Base-by-base conservation (phyloP, 2,329 filamentous ascomycete genomes). In the Rasamsonia emersonii region DNA sequence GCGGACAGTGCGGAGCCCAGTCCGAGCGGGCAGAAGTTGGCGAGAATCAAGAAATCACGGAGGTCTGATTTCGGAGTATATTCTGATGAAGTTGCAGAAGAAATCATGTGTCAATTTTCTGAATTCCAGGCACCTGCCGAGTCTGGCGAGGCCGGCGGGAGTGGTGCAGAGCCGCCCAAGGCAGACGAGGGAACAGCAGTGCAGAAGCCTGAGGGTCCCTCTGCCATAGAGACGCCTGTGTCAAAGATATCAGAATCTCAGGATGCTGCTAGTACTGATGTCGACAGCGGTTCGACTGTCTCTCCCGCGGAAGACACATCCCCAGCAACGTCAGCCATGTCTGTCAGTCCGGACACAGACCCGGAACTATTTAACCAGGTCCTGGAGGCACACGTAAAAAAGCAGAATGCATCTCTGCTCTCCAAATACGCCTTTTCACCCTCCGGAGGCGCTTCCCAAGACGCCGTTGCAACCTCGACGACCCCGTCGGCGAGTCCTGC, bases 81-180 rank as follows among this genome's bases (percentile, higher is more conserved):
- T 44, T 73, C 69, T 1, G 70, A 74, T 43, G 68, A 71, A 40
- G 58, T 64, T 4, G 56, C 68, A 16, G 66, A 71, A 38, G 64
- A 68, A 18, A 64, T 64, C 5, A 66, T 71, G 56, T 50, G 62
- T 3, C 58, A 54, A 32, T 49, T 71, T 23, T 54, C 61, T 6
- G 60, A 69, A 41, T 43, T 51, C 14, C 26, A 32, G 14, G 26
- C 32, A 1, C 21, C 34, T 8, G 21, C 32, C 13, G 37, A 40
- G 15, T 14, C 24, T n/a, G n/a, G n/a, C n/a, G n/a, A n/a, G n/a
- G n/a, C n/a, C n/a, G n/a, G n/a, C n/a, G n/a, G n/a, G n/a, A n/a
- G n/a, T n/a, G n/a, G n/a, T n/a, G n/a, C n/a, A n/a, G n/a, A n/a
- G n/a, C n/a, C n/a, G n/a, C n/a, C n/a, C n/a, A n/a, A n/a, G n/a